These are phyloP conservation scores for Parietaria judaica DNA, from an alignment of 306 rosid genomes.

Conservation along the genomic window DNA sequence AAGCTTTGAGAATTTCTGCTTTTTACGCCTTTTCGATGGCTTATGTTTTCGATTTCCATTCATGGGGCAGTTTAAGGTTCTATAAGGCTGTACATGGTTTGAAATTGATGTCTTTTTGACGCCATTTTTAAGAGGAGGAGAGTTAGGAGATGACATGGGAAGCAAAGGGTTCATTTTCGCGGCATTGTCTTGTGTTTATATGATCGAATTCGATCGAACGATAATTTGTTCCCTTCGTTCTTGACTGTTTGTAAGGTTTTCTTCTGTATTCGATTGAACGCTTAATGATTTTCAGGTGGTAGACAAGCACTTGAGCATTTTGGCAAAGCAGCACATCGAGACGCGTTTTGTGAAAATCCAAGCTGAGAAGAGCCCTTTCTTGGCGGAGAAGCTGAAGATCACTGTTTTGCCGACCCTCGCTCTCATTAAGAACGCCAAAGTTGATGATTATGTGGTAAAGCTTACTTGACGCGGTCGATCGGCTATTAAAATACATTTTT, in stretches of 20 bases:
- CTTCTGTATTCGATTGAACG: too few species aligned
- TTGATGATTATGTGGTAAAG: slow-evolving; percentile 89
- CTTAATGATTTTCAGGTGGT: slow-evolving; percentile 47
- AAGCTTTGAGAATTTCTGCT: too few species aligned
- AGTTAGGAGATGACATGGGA: neutral
- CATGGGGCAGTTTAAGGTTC: too few species aligned
- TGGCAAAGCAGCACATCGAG: slow-evolving; percentile 88
- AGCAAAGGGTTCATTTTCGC: neutral
- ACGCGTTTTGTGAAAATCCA: slow-evolving; percentile 74
- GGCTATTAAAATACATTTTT: neutral
- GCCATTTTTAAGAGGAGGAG: neutral
- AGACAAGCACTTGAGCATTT: slow-evolving; percentile 75
- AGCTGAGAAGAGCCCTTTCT: slow-evolving; percentile 94
- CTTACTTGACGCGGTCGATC: neutral
- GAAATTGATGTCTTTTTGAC: neutral
- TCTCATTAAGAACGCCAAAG: slow-evolving; percentile 88
- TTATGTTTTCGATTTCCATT: too few species aligned
- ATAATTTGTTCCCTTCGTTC: neutral
- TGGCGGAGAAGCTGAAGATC: slow-evolving; percentile 87
- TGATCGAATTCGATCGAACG: neutral
- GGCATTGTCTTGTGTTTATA: neutral
- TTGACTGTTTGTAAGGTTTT: neutral
- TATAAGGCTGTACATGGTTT: neutral
- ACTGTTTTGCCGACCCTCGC: slow-evolving; percentile 90
- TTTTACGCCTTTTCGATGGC: too few species aligned